phyloP scores from a whole-genome alignment of 495 filamentous ascomycete genomes.

The Pseudoneurospora amorphoporcata region DNA sequence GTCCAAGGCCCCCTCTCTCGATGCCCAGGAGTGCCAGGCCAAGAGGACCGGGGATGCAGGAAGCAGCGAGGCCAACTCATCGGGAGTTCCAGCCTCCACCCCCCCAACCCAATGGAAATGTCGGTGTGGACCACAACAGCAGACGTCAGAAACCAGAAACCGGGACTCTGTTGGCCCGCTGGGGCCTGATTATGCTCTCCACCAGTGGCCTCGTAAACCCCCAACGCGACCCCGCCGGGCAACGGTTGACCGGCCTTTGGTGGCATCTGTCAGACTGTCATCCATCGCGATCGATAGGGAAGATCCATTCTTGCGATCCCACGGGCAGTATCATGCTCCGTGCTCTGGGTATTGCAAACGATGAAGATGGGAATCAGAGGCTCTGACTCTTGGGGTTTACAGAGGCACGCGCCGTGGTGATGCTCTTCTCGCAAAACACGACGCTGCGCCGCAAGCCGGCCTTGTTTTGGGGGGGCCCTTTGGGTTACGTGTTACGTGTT shows the following conservation, averaged over 20 bases:
- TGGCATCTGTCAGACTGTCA: neutral
- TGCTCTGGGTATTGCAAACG: neutral
- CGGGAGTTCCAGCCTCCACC: constrained; percentile 13
- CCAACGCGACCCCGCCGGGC: neutral
- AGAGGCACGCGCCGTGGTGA: neutral
- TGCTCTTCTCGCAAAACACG: neutral
- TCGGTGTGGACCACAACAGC: constrained; percentile 19
- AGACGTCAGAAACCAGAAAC: neutral
- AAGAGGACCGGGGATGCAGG: constrained; percentile 12
- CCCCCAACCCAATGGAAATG: constrained; percentile 18
- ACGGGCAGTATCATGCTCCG: neutral
- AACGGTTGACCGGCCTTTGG: neutral
- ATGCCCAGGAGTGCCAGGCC: constrained; percentile 4
- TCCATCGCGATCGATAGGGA: neutral
- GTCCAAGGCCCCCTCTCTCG: neutral
- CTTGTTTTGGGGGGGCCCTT: neutral
- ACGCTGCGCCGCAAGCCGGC: neutral
- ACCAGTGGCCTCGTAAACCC: neutral
- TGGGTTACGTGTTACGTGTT: neutral
- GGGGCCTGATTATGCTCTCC: neutral
- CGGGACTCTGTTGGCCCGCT: neutral
- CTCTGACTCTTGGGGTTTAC: neutral
- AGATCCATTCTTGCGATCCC: neutral
- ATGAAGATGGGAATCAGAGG: neutral
- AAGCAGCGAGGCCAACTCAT: constrained; percentile 17